These are phyloP conservation scores for Scutellaria galericulata DNA, from an alignment of 257 asterid genomes.

Conservation along the genomic window DNA sequence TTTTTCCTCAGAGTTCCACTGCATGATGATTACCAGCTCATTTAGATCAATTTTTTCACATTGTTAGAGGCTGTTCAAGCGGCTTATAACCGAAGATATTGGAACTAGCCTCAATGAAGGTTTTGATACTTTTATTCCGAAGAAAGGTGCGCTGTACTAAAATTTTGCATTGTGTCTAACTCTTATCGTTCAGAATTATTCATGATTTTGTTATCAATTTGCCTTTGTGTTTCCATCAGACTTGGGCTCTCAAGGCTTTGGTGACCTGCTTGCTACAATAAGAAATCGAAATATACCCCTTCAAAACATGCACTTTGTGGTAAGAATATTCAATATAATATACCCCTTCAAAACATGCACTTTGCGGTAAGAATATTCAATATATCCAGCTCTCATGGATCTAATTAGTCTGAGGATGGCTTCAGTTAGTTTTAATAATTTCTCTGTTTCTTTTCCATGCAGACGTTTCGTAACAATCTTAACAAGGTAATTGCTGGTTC, in stretches of 20 bases:
- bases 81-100: slow-evolving; percentile 84
- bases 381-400: slow-evolving; percentile 30
- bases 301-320: slow-evolving; percentile 98
- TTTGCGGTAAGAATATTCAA: slow-evolving; percentile 77
- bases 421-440: slow-evolving; percentile 31
- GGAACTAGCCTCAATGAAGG: slow-evolving; percentile 94
- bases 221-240: slow-evolving; percentile 57
- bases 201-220: slow-evolving; percentile 34
- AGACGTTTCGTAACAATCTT: slow-evolving; percentile 98
- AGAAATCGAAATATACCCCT: slow-evolving; percentile 84
- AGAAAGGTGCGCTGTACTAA: slow-evolving; percentile 66
- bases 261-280: slow-evolving; percentile 87
- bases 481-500: slow-evolving; percentile 69
- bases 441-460: slow-evolving; percentile 42
- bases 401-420: slow-evolving; percentile 34
- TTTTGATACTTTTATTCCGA: slow-evolving; percentile 73
- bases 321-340: slow-evolving; percentile 50
- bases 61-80: slow-evolving; percentile 88
- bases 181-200: slow-evolving; percentile 20
- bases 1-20: slow-evolving; percentile 20
- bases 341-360: slow-evolving; percentile 96
- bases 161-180: slow-evolving; percentile 23
- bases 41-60: slow-evolving; percentile 27
- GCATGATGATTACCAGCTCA: slow-evolving; percentile 29
- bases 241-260: slow-evolving; percentile 93